Evolutionary conservation across 1,284 basidiomycete species (phyloP), one percentile per base, ranked within the genome.

Genomic region (Boletus holoroseus): DNA sequence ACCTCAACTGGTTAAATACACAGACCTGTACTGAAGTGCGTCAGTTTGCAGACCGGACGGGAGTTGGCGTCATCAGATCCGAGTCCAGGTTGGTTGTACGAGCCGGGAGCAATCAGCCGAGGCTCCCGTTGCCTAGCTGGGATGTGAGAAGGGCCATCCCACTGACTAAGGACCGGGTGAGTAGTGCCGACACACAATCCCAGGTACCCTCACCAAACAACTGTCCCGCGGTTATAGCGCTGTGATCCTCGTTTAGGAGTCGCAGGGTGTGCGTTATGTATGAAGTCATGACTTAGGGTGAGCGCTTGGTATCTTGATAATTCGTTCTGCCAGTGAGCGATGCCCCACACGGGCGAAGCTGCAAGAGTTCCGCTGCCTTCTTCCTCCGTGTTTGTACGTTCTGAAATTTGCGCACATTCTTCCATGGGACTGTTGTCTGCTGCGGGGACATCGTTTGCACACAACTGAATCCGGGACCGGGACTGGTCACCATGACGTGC

Each of bases 201-300:
- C 20, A 8, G 7, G 3, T 12, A 9, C 11, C 11, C 58, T 18
- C 38, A 61, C 58, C 7, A 22, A 2, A 34, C 28, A 7, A 27
- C 28, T 22, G 1, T 24, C 48, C 35, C 59, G 3, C 3, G 2
- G 7, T 30, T 7, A 47, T 61, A 59, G 3, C 61, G 44, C 36
- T 43, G 59, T 22, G 59, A 63, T 15, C 32, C 48, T 16, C 22
- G 5, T 13, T 59, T 56, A 3, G 56, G 61, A 34, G 38, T 59
- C 3, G 60, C 51, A 24, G 58, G 51, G 11, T 32, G 4, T 31
- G 22, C 13, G 4, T 34, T 5, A 9, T n/a, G 26, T 5, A 36
- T 7, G 9, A 18, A 15, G 22, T 24, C 12, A 2, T 18, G 15
- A 4, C 16, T 22, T 8, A 52, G 36, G 24, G 22, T 22, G 15